Percentiles rank a stretch among this genome's conserved stretches.
Evolutionary conservation across 345 rosid species (phyloP).

Genomic region (Eucalyptus caleyi): DNA sequence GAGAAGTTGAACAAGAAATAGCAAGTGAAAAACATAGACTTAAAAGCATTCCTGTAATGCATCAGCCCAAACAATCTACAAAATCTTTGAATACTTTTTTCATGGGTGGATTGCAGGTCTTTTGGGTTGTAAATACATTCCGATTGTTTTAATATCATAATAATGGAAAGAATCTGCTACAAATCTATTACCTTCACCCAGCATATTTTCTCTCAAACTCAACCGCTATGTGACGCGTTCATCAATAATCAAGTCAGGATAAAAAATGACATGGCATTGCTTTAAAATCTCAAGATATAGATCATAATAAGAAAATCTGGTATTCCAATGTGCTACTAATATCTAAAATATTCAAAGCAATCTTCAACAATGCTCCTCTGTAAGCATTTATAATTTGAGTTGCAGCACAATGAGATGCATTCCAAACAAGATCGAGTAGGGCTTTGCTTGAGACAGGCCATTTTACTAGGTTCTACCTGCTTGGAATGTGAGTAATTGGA

Average conservation of each 20-base stretch:
- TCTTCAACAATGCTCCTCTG: background rate
- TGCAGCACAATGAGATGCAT: background rate
- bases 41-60: background rate
- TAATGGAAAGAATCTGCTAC: background rate
- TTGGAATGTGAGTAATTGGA: constrained; percentile 1
- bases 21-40: background rate
- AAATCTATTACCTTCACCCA: background rate
- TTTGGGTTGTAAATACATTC: background rate
- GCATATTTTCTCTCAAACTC: background rate
- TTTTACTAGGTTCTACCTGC: background rate
- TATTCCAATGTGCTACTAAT: background rate
- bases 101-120: background rate
- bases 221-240: background rate
- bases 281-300: background rate
- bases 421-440: background rate
- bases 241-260: background rate
- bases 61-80: background rate
- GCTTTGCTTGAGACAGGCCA: too few relatives aligned
- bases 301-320: background rate
- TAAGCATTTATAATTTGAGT: background rate
- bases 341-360: background rate
- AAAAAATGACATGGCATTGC: background rate
- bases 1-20: background rate
- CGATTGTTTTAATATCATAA: background rate
- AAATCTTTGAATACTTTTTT: background rate